Evolutionary conservation across 805 yeast genomes (phyloP).

Genomic region (Maudiozyma serrabonitensis): DNA sequence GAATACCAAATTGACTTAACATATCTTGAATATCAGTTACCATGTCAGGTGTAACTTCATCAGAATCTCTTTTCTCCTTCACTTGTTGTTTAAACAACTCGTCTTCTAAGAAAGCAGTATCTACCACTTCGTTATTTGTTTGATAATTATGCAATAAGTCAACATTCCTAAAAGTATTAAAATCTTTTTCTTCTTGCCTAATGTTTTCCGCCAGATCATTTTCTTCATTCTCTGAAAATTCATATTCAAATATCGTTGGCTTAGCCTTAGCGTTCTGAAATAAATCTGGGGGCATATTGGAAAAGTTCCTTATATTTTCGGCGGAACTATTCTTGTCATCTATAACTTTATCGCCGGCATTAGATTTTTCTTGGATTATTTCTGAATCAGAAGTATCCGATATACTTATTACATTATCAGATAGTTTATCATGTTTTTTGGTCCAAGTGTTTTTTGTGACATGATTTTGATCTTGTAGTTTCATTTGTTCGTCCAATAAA

Average conservation of each 20-base stretch:
- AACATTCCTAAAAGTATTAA: constrained; percentile 44
- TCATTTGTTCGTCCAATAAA: constrained; percentile 1
- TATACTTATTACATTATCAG: neutral
- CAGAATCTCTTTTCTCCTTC: constrained; percentile 76
- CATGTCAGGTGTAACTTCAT: constrained; percentile 82
- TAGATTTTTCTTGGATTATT: neutral
- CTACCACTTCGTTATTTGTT: constrained; percentile 1
- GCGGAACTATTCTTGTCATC: neutral
- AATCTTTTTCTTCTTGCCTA: constrained; percentile 62
- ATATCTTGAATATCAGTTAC: constrained; percentile 84
- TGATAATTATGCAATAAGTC: constrained; percentile 28
- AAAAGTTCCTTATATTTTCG: neutral
- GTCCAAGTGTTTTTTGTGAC: neutral
- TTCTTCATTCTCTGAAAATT: constrained; percentile 72
- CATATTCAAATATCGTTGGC: constrained; percentile 40
- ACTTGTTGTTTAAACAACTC: constrained; percentile 50
- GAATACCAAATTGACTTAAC: constrained; percentile 81
- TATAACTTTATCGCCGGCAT: neutral
- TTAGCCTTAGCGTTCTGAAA: neutral
- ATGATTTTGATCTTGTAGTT: neutral
- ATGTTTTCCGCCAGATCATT: constrained; percentile 53
- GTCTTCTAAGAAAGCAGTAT: constrained; percentile 29
- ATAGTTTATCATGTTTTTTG: neutral
- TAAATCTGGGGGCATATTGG: neutral
- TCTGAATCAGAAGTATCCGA: neutral